phyloP scores from a whole-genome alignment of 2,329 filamentous ascomycete species.

The Diaporthe nobilis region DNA sequence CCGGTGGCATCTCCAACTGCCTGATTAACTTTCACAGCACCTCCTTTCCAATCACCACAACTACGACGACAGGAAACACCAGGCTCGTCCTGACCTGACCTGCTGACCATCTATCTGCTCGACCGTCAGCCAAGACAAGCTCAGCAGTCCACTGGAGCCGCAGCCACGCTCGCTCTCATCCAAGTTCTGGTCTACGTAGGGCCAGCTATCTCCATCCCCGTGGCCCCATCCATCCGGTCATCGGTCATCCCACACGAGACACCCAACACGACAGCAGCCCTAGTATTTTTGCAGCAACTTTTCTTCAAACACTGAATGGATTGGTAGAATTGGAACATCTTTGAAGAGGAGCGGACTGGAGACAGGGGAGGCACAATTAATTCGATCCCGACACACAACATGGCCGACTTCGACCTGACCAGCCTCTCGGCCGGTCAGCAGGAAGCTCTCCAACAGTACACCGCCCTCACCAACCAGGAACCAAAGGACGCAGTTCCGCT shows the following conservation, averaged over 20 bases:
- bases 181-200: background rate
- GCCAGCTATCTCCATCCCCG: background rate
- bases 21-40: conserved; percentile 5
- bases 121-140: background rate
- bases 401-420: conserved; percentile 72
- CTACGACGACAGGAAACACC: background rate
- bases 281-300: background rate
- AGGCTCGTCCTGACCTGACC: conserved; percentile 1
- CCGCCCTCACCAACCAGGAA: conserved; percentile 88
- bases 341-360: conserved; percentile 4
- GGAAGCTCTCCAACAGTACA: conserved; percentile 88
- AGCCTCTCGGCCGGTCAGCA: conserved; percentile 85
- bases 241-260: background rate
- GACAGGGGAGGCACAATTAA: background rate
- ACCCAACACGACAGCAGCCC: background rate
- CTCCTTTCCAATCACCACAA: background rate
- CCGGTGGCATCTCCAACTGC: conserved; percentile 13
- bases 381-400: conserved; percentile 45
- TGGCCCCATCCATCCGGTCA: background rate
- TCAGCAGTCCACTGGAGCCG: background rate
- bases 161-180: background rate
- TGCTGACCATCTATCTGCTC: conserved; percentile 13
- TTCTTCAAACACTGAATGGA: conserved; percentile 17
- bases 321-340: background rate
- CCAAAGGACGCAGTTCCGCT: conserved; percentile 82